phyloP scores from a whole-genome alignment of 225 moss, liverwort and hornwort species.

The Pseudisothecium myosuroides region DNA sequence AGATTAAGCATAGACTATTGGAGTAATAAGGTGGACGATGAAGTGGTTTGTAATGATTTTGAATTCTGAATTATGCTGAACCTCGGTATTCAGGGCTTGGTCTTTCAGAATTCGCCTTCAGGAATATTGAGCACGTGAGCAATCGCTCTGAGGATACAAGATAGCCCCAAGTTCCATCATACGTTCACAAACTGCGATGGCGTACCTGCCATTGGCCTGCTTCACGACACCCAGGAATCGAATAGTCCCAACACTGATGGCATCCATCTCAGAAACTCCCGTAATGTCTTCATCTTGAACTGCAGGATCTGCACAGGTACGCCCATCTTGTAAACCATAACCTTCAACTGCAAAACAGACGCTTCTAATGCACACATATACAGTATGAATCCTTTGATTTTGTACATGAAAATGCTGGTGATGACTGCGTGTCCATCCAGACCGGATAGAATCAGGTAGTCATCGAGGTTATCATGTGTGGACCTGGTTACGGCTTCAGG shows the following conservation, averaged over 20 bases:
- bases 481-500: constrained; percentile 60
- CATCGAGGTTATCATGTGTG: constrained; percentile 38
- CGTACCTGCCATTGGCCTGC: constrained; percentile 16
- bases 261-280: constrained; percentile 39
- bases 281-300: constrained; percentile 31
- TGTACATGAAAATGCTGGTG: constrained; percentile 1
- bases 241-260: constrained; percentile 54
- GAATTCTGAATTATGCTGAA: not conserved
- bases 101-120: constrained; percentile 23
- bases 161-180: constrained; percentile 40
- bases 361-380: not conserved
- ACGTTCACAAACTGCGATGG: constrained; percentile 28
- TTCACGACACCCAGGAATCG: constrained; percentile 13
- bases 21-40: not conserved
- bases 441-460: constrained; percentile 36
- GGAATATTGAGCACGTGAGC: no score
- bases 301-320: constrained; percentile 30
- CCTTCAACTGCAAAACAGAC: not conserved
- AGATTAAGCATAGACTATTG: not conserved
- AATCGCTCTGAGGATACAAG: constrained; percentile 29
- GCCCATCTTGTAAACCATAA: not conserved
- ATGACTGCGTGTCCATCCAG: constrained; percentile 10
- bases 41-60: not conserved
- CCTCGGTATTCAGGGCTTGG: constrained; percentile 5
- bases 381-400: not conserved